Evolutionary conservation across 805 yeast genomes (phyloP).

Genomic region (Komagataella populi): DNA sequence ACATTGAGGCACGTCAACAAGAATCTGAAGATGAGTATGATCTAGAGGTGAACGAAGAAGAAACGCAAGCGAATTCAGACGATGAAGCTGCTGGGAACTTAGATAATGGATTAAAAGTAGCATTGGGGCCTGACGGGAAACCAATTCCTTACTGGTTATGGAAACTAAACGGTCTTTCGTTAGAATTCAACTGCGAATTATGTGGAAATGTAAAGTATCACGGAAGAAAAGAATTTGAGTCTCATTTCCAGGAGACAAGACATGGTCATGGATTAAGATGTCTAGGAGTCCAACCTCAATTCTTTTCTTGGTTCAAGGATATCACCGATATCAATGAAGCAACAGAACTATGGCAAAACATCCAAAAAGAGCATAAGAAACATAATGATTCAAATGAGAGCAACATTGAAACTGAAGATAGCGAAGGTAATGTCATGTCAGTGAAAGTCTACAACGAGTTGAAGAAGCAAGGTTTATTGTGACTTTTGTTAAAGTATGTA

Average conservation of each 20-base stretch:
- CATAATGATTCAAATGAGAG: conserved; percentile 31
- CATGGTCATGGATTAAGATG: conserved; percentile 66
- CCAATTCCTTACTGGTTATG: conserved; percentile 93
- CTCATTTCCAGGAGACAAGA: conserved; percentile 59
- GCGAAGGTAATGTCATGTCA: conserved; percentile 85
- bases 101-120: conserved; percentile 36
- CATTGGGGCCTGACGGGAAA: conserved; percentile 77
- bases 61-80: conserved; percentile 10
- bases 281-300: conserved; percentile 52
- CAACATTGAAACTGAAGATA: conserved; percentile 78
- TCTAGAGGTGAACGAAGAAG: conserved; percentile 13
- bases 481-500: conserved; percentile 3
- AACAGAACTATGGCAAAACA: conserved; percentile 33
- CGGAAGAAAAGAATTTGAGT: conserved; percentile 60
- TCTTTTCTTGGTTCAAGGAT: conserved; percentile 37
- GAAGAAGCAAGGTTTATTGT: conserved; percentile 76
- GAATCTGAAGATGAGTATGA: conserved; percentile 22
- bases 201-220: conserved; percentile 66
- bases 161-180: conserved; percentile 76
- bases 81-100: conserved; percentile 19
- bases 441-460: conserved; percentile 72
- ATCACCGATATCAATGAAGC: conserved; percentile 63
- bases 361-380: conserved; percentile 22
- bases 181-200: conserved; percentile 65
- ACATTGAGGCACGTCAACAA: conserved; percentile 9